Evolutionary conservation across 306 rosid species (phyloP).

Genomic region (Clitoria ternatea): DNA sequence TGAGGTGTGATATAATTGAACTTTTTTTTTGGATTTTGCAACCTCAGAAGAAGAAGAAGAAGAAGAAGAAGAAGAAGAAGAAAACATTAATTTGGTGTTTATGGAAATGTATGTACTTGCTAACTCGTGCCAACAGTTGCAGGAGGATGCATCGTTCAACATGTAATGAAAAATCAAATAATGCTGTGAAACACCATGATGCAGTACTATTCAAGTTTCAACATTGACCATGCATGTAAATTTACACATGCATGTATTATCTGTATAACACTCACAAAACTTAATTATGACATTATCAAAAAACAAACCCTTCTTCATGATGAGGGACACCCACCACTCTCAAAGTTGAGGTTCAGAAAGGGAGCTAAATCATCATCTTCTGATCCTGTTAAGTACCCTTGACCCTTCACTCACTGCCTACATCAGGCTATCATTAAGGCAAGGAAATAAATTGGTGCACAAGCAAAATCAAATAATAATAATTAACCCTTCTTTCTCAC

Average conservation of each 20-base stretch:
- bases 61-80: too few relatives aligned
- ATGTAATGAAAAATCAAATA: too few relatives aligned
- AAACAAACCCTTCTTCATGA: slow-evolving; percentile 25
- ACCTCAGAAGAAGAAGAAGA: too few relatives aligned
- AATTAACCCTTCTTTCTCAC: slow-evolving; percentile 19
- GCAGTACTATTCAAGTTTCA: background rate
- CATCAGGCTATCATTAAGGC: slow-evolving; percentile 29
- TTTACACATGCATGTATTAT: background rate
- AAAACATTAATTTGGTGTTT: too few relatives aligned
- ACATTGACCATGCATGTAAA: slow-evolving; percentile 18
- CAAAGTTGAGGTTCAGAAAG: slow-evolving; percentile 29
- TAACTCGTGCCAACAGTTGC: too few relatives aligned
- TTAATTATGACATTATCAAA: slow-evolving; percentile 35
- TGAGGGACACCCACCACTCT: slow-evolving; percentile 36
- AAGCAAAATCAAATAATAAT: slow-evolving; percentile 36
- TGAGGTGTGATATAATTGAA: too few relatives aligned
- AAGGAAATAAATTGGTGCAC: slow-evolving; percentile 39
- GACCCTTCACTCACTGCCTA: slow-evolving; percentile 32
- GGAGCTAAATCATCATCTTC: slow-evolving; percentile 16
- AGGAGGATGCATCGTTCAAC: too few relatives aligned
- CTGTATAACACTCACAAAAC: slow-evolving; percentile 32
- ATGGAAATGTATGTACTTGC: too few relatives aligned
- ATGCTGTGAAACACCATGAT: slow-evolving; percentile 27
- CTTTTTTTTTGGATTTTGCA: too few relatives aligned
- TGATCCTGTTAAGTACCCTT: slow-evolving; percentile 24